Conservation (phyloP, 2,329 filamentous ascomycete genomes). For the Ophiostoma quercus region DNA sequence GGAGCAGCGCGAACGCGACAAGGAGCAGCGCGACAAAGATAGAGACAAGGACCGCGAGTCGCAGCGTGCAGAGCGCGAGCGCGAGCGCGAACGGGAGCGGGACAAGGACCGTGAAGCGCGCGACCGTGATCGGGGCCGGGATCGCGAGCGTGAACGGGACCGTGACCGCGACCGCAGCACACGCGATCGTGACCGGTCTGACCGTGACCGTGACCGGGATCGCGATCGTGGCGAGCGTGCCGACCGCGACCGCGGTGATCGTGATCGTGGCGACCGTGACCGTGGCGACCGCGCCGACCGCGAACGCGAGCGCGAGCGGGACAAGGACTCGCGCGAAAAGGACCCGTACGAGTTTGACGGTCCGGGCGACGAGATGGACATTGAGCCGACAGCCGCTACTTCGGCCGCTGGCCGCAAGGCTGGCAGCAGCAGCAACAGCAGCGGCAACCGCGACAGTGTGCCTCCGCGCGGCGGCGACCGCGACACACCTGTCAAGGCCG, state of each 20-base stretch:
- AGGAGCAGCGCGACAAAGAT: constrained; percentile 28
- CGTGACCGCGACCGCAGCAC: constrained; percentile 23
- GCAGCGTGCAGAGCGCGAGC: constrained; percentile 25
- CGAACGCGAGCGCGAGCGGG: constrained; percentile 18
- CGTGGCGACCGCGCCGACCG: constrained; percentile 26
- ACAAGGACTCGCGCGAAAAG: constrained; percentile 17
- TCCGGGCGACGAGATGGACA: constrained; percentile 40
- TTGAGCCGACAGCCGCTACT: constrained; percentile 38
- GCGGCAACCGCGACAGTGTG: constrained; percentile 35
- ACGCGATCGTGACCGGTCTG: constrained; percentile 30
- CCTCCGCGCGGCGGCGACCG: constrained; percentile 35
- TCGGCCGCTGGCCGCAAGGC: constrained; percentile 33
- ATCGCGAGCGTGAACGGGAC: constrained; percentile 34
- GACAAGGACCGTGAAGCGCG: constrained; percentile 32
- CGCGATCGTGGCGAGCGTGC: constrained; percentile 12
- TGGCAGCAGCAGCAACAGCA: constrained; percentile 29
- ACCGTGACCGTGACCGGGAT: constrained; percentile 19
- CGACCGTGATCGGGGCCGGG: constrained; percentile 26
- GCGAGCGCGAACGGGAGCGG: constrained; percentile 21
- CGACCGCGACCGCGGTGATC: constrained; percentile 25
- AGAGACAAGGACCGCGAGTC: constrained; percentile 25
- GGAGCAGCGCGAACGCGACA: constrained; percentile 27
- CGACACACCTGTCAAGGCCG: constrained; percentile 49
- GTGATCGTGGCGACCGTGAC: constrained; percentile 31
- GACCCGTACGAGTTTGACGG: constrained; percentile 42